Base-by-base conservation (phyloP, 805 yeast species). In the Cyberlindnera amylophila region DNA sequence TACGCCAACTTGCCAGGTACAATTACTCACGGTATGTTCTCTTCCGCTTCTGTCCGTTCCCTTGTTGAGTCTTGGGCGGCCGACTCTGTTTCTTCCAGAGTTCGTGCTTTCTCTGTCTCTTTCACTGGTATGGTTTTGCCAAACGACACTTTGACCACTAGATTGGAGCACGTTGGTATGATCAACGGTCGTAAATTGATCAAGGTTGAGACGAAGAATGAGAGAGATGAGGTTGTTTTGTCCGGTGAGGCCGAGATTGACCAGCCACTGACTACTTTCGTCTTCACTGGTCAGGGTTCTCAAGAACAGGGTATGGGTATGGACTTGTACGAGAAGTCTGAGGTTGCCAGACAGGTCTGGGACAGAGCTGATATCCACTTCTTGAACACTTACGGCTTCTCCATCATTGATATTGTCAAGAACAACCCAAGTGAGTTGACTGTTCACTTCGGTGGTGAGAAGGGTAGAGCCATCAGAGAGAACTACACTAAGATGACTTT, bases 301-400 rank as follows among this genome's bases (percentile, higher is more conserved):
- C 99, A 93, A 71, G 99, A 95, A 69, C 99, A 95, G 74, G 97
- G 97, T 65, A 93, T 93, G 99, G 99, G 99, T 76, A 93, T 93
- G 99, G 99, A 93, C 67, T 77, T 93, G 63, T 93, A 93, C 68
- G 82, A 81, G 52, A 75, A 85, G 32, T 86, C 96, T 38, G 89
- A 79, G 24, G 96, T 93, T 64, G 99, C 99, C 41, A 81, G 81
- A 59, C 80, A 79, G 51, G 97, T 93, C 50, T 93, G 99, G 99
- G 98, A 93, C 66, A 85, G 88, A 64, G 99, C 99, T 49, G 99
- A 93, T 65, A 65, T 67, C 45, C 99, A 95, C 69, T 93, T 95
- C 74, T 74, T 88, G 63, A 74, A 80, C 61, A 90, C 91, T 65
- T 93, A 93, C 61, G 99, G 99, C 44, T 93, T 93, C 82, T 90